Evolutionary conservation across 371 early-diverging fungal species (phyloP), one percentile per base, ranked within the genome.

Genomic region (Mortierella sp.): DNA sequence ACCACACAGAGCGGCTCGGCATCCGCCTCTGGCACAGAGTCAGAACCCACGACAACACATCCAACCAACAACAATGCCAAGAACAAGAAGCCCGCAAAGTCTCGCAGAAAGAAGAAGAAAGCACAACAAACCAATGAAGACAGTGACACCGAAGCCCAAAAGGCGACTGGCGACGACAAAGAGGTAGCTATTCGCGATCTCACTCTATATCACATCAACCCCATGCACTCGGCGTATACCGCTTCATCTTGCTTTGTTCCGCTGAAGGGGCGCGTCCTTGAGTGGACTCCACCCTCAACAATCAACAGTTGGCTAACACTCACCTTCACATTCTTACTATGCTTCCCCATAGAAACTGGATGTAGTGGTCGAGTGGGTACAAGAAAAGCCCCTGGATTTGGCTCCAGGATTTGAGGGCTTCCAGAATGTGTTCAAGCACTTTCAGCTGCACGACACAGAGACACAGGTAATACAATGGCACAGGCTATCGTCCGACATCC

Each of bases 41-140:
- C 72, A 44, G 72, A 66, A 34, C 22, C 62, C 16, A 54, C 52
- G 27, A 34, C 60, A 43, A 8, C 46, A 19, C 51, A 48, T 37
- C 37, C 44, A 22, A 22, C 27, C 13, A 29, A 46, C 54, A 39
- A 29, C 31, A 61, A n/a, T 46, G 1, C 5, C 39, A 52, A 50
- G 22, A 37, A 46, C 34, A 74, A 74, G 41, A 60, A 58, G 41
- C 52, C 57, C 6, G 51, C 47, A 44, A 63, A 55, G 48, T 40
- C 58, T 16, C 74, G 74, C 40, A 74, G 68, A 67, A 74, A 63
- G 49, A 74, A 74, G 28, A 74, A 74, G 40, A 67, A 62, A 45
- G 53, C 53, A 7, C 54, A 48, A 7, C 28, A 47, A 24, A 19
- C 63, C 53, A 62, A 54, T 37, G 57, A 56, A 25, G 34, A 28